Percentiles rank a stretch among this genome's conserved stretches.
phyloP scores from a whole-genome alignment of 129 eudicot genomes.

The Lonicera japonica region DNA sequence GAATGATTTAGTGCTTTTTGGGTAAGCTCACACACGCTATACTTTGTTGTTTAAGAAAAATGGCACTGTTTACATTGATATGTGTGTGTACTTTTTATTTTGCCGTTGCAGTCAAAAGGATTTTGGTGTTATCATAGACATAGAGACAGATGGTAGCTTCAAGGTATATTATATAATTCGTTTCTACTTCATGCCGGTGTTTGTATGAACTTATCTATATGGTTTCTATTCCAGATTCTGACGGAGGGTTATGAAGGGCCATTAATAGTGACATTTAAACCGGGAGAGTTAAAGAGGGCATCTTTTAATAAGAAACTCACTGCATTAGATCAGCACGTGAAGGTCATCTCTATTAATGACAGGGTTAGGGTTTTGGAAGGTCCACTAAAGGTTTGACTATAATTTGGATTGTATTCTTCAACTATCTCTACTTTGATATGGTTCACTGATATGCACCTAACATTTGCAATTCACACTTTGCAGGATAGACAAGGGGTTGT shows the following conservation, averaged over 20 bases:
- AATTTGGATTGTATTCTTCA: neutral
- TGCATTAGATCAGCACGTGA: slow-evolving; percentile 54
- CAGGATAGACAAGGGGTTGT: slow-evolving; percentile 80
- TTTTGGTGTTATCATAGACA: slow-evolving; percentile 73
- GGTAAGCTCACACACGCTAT: slow-evolving; percentile 34
- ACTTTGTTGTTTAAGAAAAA: neutral
- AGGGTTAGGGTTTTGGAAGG: slow-evolving; percentile 70
- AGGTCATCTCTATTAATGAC: slow-evolving; percentile 51
- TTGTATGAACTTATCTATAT: slow-evolving; percentile 2
- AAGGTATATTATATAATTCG: slow-evolving; percentile 38
- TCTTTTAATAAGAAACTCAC: slow-evolving; percentile 56
- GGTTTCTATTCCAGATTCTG: slow-evolving; percentile 37
- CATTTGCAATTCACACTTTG: slow-evolving; percentile 12
- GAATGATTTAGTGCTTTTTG: slow-evolving; percentile 74
- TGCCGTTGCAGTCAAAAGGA: slow-evolving; percentile 58
- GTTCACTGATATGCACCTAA: slow-evolving; percentile 4
- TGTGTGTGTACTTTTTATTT: neutral
- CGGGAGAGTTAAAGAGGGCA: slow-evolving; percentile 41
- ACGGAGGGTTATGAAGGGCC: slow-evolving; percentile 56
- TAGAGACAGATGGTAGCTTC: slow-evolving; percentile 59
- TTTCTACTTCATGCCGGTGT: slow-evolving; percentile 5
- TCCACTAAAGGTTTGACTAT: slow-evolving; percentile 56
- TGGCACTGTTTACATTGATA: neutral
- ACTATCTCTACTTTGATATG: neutral
- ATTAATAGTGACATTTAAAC: slow-evolving; percentile 42